These are phyloP conservation scores for Saccharomyces hybrid DNA, from an alignment of 1,139 yeast species.

Conservation along the genomic window DNA sequence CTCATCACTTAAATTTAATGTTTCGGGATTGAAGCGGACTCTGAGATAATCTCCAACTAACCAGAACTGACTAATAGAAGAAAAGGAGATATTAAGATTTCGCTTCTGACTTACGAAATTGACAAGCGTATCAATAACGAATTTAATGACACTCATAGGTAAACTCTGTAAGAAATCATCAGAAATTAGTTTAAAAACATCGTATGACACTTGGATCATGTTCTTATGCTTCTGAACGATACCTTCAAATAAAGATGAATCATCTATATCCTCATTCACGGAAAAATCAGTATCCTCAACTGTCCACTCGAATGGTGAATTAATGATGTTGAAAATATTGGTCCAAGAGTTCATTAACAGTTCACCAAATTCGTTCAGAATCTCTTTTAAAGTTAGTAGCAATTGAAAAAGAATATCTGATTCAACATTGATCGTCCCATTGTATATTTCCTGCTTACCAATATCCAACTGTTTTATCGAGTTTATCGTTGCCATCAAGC, in stretches of 20 bases:
- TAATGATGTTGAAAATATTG: conserved; percentile 57
- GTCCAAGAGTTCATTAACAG: conserved; percentile 60
- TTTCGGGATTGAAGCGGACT: conserved; percentile 14
- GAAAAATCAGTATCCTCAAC: conserved; percentile 22
- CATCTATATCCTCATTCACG: conserved; percentile 18
- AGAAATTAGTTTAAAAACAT: conserved; percentile 69
- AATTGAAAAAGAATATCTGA: conserved; percentile 59
- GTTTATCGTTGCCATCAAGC: conserved; percentile 19
- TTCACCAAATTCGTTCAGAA: conserved; percentile 70
- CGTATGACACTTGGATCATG: conserved; percentile 57
- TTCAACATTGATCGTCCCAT: conserved; percentile 34
- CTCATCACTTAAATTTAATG: conserved; percentile 5
- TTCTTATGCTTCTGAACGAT: conserved; percentile 38
- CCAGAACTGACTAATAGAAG: conserved; percentile 91
- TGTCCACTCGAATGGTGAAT: conserved; percentile 51
- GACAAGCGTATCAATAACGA: conserved; percentile 61
- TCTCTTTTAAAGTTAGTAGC: conserved; percentile 54
- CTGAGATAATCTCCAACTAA: conserved; percentile 69
- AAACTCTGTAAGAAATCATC: conserved; percentile 73
- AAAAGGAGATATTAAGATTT: conserved; percentile 81
- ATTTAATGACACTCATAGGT: conserved; percentile 54
- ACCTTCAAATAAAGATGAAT: conserved; percentile 21
- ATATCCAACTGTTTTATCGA: conserved; percentile 22
- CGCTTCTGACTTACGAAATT: conserved; percentile 61
- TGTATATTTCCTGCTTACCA: conserved; percentile 23